A percentile compares a stretch with the other conserved stretches of the same genome.
Evolutionary conservation across 345 rosid species (phyloP).

Genomic region (Citrus australasica): DNA sequence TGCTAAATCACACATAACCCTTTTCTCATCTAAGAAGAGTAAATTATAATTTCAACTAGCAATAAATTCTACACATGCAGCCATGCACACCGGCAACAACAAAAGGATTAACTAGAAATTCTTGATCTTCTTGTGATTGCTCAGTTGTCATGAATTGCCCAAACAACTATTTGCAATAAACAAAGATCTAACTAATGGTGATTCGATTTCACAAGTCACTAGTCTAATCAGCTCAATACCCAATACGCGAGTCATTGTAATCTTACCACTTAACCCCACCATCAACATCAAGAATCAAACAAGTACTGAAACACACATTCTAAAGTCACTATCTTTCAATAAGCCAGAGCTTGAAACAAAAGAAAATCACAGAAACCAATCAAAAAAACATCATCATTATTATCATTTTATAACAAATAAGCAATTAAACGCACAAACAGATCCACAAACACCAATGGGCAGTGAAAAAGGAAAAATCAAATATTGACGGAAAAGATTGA

Average conservation of each 20-base stretch:
- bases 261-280: not conserved
- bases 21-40: not conserved
- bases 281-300: not conserved
- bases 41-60: not conserved
- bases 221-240: not conserved
- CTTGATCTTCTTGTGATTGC: not conserved
- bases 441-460: constrained; percentile 7
- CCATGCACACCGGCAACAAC: not conserved
- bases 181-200: not conserved
- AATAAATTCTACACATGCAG: not conserved
- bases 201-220: not conserved
- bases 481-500: not conserved
- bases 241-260: not conserved
- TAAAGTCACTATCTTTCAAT: not conserved
- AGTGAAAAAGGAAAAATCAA: not conserved
- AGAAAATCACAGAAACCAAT: not conserved
- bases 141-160: not conserved
- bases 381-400: not conserved
- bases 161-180: not conserved
- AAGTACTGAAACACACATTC: not conserved
- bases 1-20: not conserved
- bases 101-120: not conserved
- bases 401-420: not conserved
- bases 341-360: not conserved
- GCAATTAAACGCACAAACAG: not conserved